A percentile compares a stretch with the other conserved stretches of the same genome.
phyloP scores from a whole-genome alignment of 1,284 basidiomycete species.

The Ustilago curta region DNA sequence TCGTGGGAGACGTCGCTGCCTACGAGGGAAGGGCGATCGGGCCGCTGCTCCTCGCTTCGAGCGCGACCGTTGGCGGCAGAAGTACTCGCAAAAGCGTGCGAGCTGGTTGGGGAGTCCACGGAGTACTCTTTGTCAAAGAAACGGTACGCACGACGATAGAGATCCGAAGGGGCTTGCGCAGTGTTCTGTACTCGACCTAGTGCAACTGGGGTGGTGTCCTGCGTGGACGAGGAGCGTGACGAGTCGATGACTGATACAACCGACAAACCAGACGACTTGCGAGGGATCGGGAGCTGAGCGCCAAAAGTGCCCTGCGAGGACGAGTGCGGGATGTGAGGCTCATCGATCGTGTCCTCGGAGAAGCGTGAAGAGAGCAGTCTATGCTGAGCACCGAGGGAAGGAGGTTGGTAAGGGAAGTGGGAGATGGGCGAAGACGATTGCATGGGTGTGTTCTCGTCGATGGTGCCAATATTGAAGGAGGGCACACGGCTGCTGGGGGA shows the following conservation, averaged over 20 bases:
- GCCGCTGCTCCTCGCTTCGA: not conserved
- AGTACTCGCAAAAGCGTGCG: not conserved
- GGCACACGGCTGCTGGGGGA: conserved; percentile 31
- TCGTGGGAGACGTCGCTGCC: conserved; percentile 37
- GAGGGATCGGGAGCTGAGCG: conserved; percentile 11
- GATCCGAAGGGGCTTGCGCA: conserved; percentile 18
- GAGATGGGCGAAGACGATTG: conserved; percentile 27
- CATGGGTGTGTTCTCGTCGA: conserved; percentile 31
- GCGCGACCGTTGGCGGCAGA: not conserved
- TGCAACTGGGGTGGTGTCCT: conserved; percentile 4
- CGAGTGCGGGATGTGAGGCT: conserved; percentile 23
- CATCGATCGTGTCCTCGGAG: conserved; percentile 48
- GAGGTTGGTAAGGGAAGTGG: conserved; percentile 26
- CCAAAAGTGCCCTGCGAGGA: conserved; percentile 34
- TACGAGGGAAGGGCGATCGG: conserved; percentile 17
- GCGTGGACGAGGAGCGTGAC: conserved; percentile 26
- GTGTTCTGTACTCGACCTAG: not conserved
- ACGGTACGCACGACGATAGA: conserved; percentile 50
- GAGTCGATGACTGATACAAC: conserved; percentile 9
- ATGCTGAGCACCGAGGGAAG: conserved; percentile 12
- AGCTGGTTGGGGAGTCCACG: conserved; percentile 12
- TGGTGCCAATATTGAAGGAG: conserved; percentile 42
- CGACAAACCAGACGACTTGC: conserved; percentile 20
- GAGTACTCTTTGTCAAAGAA: conserved; percentile 50
- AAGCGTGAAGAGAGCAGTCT: conserved; percentile 30